Percentiles rank a stretch among this genome's conserved stretches.
Conservation (phyloP, 768 basidiomycete species). For the Psilocybe cubensis region DNA sequence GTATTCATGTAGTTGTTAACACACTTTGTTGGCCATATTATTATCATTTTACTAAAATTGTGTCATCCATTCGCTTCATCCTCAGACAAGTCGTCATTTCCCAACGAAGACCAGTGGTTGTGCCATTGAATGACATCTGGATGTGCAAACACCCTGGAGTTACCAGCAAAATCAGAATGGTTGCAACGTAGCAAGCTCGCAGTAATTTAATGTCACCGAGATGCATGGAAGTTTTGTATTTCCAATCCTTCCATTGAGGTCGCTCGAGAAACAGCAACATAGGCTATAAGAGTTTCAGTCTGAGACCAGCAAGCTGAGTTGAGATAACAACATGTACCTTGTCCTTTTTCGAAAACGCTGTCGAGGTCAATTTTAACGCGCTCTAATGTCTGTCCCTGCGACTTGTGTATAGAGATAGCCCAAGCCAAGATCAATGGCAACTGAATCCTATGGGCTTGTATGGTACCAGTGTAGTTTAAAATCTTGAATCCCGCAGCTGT, state of each 20-base stretch:
- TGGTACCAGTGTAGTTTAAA: conserved; percentile 53
- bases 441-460: conserved; percentile 64
- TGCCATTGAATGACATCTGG: conserved; percentile 61
- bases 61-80: conserved; percentile 28
- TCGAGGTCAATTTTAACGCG: conserved; percentile 79
- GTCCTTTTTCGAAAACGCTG: conserved; percentile 75
- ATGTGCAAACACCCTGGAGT: conserved; percentile 57
- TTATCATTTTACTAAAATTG: background rate
- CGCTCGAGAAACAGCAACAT: conserved; percentile 74
- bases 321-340: conserved; percentile 46
- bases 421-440: conserved; percentile 67
- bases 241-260: conserved; percentile 65
- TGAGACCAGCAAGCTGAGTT: background rate
- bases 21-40: background rate
- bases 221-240: conserved; percentile 61
- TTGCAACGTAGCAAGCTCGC: background rate
- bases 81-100: conserved; percentile 16
- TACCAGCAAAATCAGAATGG: background rate
- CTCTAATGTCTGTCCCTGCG: conserved; percentile 85
- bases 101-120: conserved; percentile 32
- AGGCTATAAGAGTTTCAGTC: conserved; percentile 39
- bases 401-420: conserved; percentile 88
- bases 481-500: conserved; percentile 60
- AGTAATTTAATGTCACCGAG: conserved; percentile 44
- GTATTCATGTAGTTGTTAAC: conserved; percentile 18